Evolutionary conservation across 169 alveolate species (phyloP), one percentile per base, ranked within the genome.

Genomic region (Cryptosporidium muris): DNA sequence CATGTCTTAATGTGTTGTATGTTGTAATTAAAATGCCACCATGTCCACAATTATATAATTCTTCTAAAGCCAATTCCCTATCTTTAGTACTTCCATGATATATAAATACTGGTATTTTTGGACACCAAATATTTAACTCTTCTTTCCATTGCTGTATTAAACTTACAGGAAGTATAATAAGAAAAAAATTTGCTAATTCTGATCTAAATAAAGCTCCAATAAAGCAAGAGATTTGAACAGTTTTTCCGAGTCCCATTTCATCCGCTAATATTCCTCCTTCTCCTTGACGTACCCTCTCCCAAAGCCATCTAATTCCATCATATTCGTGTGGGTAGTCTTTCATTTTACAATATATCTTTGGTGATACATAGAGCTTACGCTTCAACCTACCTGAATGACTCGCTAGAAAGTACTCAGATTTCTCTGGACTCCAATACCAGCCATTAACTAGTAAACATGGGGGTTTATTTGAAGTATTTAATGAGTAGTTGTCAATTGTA

Each of bases 191-290:
- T 40, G 89, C 66, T 11, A 90, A 81, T 16, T 88, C 60, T 37
- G 81, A 62, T 38, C 81, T 90, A 58, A 80, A 74, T 48, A 80
- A 56, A 14, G 85, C 51, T 80, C 91, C 68, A 47, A 89, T 51
- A 64, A 90, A 80, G 52, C 81, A 62, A 66, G 88, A 81, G 58
- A 89, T 88, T 82, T 91, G 82, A 11, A 92, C 74, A 9, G 94
- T 92, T 81, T 92, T 92, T 42, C 95, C 95, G 49, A 92, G 63
- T 42, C 95, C 95, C 95, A 92, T 92, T 65, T 91, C 94, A 88
- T 92, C 95, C 4, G 94, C 95, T 7, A 92, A 66, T 14, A 92
- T 90, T 1, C 92, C 95, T 81, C 92, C 92, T 45, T 89, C 92
- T 36, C 82, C 53, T 16, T 81, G 89, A 36, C 65, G 56, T 81